phyloP scores from a whole-genome alignment of 305 asterid species.

The Plantago rigida region DNA sequence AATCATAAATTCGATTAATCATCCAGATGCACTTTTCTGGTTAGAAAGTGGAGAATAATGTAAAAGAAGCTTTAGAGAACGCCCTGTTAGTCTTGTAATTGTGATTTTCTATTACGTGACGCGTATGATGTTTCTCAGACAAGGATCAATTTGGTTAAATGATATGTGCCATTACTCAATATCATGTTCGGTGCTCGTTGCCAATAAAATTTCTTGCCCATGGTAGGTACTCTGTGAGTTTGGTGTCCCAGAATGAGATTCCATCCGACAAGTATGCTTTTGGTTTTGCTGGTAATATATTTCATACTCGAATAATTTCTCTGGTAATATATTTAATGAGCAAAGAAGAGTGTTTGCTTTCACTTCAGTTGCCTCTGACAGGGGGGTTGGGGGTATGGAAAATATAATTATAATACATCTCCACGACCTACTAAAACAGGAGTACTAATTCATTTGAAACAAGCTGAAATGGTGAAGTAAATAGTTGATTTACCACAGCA shows the following conservation, averaged over 20 bases:
- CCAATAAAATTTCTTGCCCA: constrained; percentile 6
- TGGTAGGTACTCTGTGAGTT: constrained; percentile 69
- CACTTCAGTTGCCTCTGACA: too few species aligned
- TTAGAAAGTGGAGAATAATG: too few species aligned
- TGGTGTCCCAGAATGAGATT: constrained; percentile 60
- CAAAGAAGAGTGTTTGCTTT: too few species aligned
- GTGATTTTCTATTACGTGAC: background rate
- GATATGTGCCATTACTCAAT: background rate
- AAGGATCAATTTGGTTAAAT: too few species aligned
- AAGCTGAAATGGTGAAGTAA: background rate
- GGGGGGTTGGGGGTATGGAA: too few species aligned
- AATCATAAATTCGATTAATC: too few species aligned
- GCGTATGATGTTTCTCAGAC: too few species aligned
- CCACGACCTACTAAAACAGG: too few species aligned
- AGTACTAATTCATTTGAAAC: background rate
- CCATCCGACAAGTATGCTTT: constrained; percentile 71
- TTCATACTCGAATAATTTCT: background rate
- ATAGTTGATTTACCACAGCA: background rate
- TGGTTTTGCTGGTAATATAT: constrained; percentile 60
- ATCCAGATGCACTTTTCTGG: too few species aligned
- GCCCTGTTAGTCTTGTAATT: too few species aligned
- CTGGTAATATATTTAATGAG: background rate
- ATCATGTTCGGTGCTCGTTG: background rate
- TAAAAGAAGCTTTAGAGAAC: too few species aligned
- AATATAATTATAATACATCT: too few species aligned